Conservation (phyloP, 2,329 filamentous ascomycete genomes). For the Pestalotiopsis sp. region DNA sequence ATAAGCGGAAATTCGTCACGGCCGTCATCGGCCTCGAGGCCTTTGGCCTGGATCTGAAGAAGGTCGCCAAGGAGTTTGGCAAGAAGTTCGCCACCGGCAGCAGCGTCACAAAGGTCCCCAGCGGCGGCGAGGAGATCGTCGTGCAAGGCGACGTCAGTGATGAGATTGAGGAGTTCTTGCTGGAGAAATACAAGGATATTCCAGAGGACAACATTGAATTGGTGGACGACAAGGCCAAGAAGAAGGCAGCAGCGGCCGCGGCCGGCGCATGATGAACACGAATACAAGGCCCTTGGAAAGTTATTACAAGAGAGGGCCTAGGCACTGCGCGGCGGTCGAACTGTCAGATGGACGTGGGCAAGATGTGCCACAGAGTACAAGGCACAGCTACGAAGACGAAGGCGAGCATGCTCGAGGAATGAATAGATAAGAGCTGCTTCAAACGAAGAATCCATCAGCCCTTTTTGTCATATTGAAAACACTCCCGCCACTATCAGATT, state of each 20-base stretch:
- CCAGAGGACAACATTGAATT: conserved; percentile 95
- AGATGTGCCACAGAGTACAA: not conserved
- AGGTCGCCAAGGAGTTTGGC: conserved; percentile 92
- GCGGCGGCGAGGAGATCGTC: conserved; percentile 92
- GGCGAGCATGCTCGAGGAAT: not conserved
- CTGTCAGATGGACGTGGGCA: not conserved
- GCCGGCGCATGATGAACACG: conserved; percentile 17
- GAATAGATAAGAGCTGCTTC: not conserved
- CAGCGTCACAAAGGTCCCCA: conserved; percentile 85
- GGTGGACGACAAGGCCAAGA: conserved; percentile 95
- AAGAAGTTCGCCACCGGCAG: conserved; percentile 98
- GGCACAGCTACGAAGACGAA: not conserved
- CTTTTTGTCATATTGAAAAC: not conserved
- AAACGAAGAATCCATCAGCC: not conserved
- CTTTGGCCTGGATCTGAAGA: conserved; percentile 92
- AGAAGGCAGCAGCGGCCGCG: conserved; percentile 28
- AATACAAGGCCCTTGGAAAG: not conserved
- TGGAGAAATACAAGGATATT: conserved; percentile 87
- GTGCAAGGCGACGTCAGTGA: conserved; percentile 96
- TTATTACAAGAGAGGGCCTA: not conserved
- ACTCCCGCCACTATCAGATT: not conserved
- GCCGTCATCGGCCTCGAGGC: conserved; percentile 88
- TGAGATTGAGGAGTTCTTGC: conserved; percentile 88
- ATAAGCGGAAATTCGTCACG: conserved; percentile 97
- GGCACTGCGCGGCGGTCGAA: not conserved